Evolutionary conservation across 1,139 yeast species (phyloP).

Genomic region (Pichia sp.): DNA sequence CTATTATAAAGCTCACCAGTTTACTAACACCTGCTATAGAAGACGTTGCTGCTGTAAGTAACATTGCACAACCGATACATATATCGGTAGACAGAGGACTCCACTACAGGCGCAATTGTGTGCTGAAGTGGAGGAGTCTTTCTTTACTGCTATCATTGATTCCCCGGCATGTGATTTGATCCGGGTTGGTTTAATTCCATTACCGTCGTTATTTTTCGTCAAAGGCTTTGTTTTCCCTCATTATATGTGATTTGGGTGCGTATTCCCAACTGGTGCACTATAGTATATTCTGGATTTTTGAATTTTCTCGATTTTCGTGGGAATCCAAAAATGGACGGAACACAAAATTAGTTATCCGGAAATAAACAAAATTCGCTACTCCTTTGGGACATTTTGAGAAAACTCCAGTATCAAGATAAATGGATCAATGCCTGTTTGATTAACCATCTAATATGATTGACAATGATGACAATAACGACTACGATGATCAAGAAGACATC

Average conservation of each 20-base stretch:
- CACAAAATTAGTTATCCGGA: neutral
- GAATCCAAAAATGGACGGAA: neutral
- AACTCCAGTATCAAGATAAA: too few relatives aligned
- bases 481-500: too few relatives aligned
- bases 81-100: neutral
- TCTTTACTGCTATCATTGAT: neutral
- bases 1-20: too few relatives aligned
- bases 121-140: neutral
- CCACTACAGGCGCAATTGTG: neutral
- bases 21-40: constrained; percentile 6
- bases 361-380: neutral
- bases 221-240: neutral
- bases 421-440: too few relatives aligned
- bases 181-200: neutral
- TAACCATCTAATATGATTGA: too few relatives aligned
- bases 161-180: neutral
- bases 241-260: neutral
- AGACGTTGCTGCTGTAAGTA: constrained; percentile 8
- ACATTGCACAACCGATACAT: neutral
- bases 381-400: neutral
- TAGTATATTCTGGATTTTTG: neutral
- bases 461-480: too few relatives aligned
- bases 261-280: neutral
- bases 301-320: neutral
- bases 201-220: neutral